Conservation (phyloP, 805 yeast genomes). For the Starmerella riodocensis region DNA sequence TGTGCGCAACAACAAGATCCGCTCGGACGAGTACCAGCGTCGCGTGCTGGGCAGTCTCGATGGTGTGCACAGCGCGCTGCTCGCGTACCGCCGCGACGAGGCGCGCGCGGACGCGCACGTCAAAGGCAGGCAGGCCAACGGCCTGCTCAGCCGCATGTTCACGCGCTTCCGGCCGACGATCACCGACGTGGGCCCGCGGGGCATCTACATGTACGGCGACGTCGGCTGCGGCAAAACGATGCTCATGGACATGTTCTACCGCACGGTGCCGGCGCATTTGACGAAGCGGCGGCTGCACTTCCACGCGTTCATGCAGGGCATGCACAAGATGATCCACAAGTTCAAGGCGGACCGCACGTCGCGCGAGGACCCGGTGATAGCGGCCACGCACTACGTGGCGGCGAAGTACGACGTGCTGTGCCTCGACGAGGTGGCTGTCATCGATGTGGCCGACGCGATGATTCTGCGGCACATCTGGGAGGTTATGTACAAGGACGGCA, state of each 20-base stretch:
- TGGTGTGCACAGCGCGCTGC: constrained; percentile 42
- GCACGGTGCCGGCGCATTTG: constrained; percentile 64
- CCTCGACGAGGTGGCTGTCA: constrained; percentile 95
- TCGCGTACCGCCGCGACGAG: constrained; percentile 44
- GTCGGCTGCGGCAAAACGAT: constrained; percentile 98
- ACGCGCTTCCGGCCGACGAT: constrained; percentile 4
- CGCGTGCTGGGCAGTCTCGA: constrained; percentile 52
- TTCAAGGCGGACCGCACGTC: constrained; percentile 51
- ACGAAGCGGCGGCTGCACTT: constrained; percentile 77
- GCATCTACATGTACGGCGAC: constrained; percentile 89
- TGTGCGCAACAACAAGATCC: constrained; percentile 24
- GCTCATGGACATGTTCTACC: constrained; percentile 91
- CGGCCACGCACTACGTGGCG: constrained; percentile 69
- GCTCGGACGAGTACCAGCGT: constrained; percentile 72
- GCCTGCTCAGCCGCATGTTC: not conserved
- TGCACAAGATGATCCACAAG: constrained; percentile 77
- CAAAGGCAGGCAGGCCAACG: not conserved
- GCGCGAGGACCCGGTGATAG: constrained; percentile 70
- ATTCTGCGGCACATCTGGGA: constrained; percentile 67
- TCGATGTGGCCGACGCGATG: constrained; percentile 99
- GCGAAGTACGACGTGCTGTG: constrained; percentile 65
- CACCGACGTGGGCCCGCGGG: constrained; percentile 39
- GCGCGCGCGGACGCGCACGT: constrained; percentile 19
- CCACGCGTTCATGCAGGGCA: constrained; percentile 91
- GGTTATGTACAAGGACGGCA: constrained; percentile 52